Base-by-base conservation (phyloP, 805 yeast genomes). In the Pichia sporocuriosa region DNA sequence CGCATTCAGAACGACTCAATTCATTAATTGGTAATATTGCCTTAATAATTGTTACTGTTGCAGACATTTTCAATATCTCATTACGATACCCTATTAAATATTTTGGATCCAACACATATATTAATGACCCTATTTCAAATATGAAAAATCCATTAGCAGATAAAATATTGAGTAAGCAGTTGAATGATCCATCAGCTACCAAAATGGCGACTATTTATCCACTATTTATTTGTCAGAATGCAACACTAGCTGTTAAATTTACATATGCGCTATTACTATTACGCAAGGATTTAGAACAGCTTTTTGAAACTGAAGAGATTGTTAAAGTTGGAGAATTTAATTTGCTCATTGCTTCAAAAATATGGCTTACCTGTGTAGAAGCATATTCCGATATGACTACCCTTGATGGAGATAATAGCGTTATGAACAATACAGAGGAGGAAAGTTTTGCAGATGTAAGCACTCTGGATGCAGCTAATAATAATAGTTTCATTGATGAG, bases 1-100 rank as follows among this genome's bases (percentile, higher is more conserved):
- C 56, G 32, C 46, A 66, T 39, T 70, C 69, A 16, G 61, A 60
- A 10, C 66, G 67, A 35, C 61, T 69, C 0, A 75, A 69, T 31
- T 70, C 78, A 0, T 68, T 75, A n/a, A 53, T 73, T 21, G 78
- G 79, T 2, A 66, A 66, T 41, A 62, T 71, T 4, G 61, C 71
- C 3, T 70, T 71, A 24, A 50, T 75, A 4, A 63, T 73, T 5
- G 52, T 55, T 12, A 46, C 66, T 22, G 53, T 73, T 4, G 59
- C 77, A 5, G 47, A 48, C 19, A 71, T 74, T 42, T 55, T 75
- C 39, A 56, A 56, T 17, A 62, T 72, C 3, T 67, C 75, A 4
- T 53, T 75, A 30, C 63, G 77, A 32, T 76, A 74, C 46, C 79
- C 78, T 0, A 57, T 73, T 4, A 65, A 65, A 37, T 65, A 67